Evolutionary conservation across 768 basidiomycete species (phyloP), one percentile per base, ranked within the genome.

Genomic region (Termitomyces sp.): DNA sequence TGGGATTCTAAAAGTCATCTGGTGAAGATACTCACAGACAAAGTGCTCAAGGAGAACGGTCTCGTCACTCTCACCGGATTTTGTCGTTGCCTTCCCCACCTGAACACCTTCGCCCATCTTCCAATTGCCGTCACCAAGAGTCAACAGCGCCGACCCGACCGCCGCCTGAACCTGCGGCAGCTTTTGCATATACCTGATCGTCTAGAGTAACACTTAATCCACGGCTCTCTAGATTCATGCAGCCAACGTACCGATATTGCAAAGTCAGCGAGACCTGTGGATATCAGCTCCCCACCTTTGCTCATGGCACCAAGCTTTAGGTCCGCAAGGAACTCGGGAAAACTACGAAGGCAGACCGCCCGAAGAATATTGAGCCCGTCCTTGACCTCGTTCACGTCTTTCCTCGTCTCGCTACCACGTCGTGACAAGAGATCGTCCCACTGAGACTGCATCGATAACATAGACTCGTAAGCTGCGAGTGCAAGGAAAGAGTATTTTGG

Each of bases 101-200:
- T 81, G 80, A 25, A 90, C 80, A 5, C 91, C 91, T 62, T 91
- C 91, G 4, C 92, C 92, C 92, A 94, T 94, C 73, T 85, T 91
- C 92, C 92, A 94, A 65, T 94, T 94, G 10, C 92, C 92, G 62
- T 94, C 92, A 0, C 92, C 92, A 0, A 94, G 81, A 2, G 86
- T 83, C 45, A 85, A 70, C 42, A 94, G 75, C 0, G 87, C 86
- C 1, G 88, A 77, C 1, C 82, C 82, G 10, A 87, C 89, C 1
- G 89, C 90, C 17, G 76, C 79, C 58, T 85, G 81, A 3, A 93
- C 88, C 54, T 87, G 83, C 0, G 90, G 89, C 3, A 94, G 74
- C 56, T 82, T 79, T 59, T 89, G 83, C 63, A 94, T 70, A 68
- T 91, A 94, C 46, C 81, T 77, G 17, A 88, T 80, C 0, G 87